These are phyloP conservation scores for Teunomyces pallodes DNA, from an alignment of 805 yeast genomes.

Conservation along the genomic window DNA sequence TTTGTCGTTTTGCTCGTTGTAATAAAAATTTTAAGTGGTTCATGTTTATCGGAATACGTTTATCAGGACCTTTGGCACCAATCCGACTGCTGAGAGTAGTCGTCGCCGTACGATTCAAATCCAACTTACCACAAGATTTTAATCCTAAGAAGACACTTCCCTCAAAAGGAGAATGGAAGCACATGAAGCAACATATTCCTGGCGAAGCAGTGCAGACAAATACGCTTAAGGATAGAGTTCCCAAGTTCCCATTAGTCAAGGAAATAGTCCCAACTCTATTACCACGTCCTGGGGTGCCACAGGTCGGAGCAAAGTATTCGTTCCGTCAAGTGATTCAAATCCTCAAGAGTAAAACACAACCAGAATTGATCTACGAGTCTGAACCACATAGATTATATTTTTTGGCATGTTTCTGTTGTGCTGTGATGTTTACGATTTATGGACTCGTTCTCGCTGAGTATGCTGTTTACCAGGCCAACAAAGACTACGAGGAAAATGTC, in stretches of 20 bases:
- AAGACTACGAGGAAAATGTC: conserved; percentile 52
- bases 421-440: conserved; percentile 67
- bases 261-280: conserved; percentile 64
- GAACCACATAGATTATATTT: conserved; percentile 81
- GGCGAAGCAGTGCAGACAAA: conserved; percentile 48
- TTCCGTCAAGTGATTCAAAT: conserved; percentile 62
- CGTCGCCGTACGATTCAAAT: conserved; percentile 16
- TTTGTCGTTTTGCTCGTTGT: background rate
- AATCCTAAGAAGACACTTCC: conserved; percentile 31
- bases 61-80: background rate
- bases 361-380: conserved; percentile 77
- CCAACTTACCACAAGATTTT: conserved; percentile 29
- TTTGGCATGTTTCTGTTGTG: conserved; percentile 63
- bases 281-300: conserved; percentile 78
- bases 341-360: conserved; percentile 52
- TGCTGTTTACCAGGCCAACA: conserved; percentile 49
- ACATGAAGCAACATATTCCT: conserved; percentile 51
- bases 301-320: conserved; percentile 54
- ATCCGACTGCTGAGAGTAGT: background rate
- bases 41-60: conserved; percentile 1
- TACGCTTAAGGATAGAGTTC: conserved; percentile 56
- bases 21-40: background rate
- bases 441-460: conserved; percentile 60
- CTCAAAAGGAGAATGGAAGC: conserved; percentile 40
- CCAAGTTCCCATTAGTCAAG: conserved; percentile 62